Percentiles rank a stretch among this genome's conserved stretches.
Evolutionary conservation across 495 filamentous ascomycete species (phyloP).

Genomic region (Talaromyces wortmannii): DNA sequence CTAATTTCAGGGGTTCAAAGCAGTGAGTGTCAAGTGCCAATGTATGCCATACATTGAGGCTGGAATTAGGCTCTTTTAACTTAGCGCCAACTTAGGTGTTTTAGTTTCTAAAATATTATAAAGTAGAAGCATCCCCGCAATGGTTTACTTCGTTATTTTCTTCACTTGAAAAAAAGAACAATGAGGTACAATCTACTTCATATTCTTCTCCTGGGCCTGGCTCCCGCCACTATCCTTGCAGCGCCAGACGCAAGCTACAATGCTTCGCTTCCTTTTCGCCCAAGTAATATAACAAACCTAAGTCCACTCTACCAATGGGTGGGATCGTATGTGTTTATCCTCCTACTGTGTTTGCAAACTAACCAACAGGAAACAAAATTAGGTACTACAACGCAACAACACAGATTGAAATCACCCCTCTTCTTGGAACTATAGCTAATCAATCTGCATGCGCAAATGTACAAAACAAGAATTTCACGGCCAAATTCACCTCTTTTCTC

Average conservation of each 20-base stretch:
- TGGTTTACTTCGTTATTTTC: too few relatives aligned
- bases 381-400: conserved; percentile 14
- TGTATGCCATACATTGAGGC: too few relatives aligned
- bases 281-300: conserved; percentile 9
- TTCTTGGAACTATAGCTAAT: conserved; percentile 1
- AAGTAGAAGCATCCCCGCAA: too few relatives aligned
- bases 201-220: not conserved
- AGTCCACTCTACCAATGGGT: conserved; percentile 11
- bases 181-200: too few relatives aligned
- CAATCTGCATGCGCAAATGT: not conserved
- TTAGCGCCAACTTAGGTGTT: too few relatives aligned
- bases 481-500: conserved; percentile 5
- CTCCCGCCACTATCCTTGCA: not conserved
- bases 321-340: conserved; percentile 9
- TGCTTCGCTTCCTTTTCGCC: conserved; percentile 6
- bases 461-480: not conserved
- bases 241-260: not conserved
- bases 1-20: too few relatives aligned
- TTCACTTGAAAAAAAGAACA: too few relatives aligned
- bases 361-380: not conserved
- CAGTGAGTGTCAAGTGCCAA: too few relatives aligned
- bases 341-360: not conserved
- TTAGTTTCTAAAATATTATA: too few relatives aligned
- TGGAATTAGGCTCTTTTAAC: too few relatives aligned
- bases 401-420: conserved; percentile 4